phyloP scores from a whole-genome alignment of 306 rosid species.

The Trifolium dubium region DNA sequence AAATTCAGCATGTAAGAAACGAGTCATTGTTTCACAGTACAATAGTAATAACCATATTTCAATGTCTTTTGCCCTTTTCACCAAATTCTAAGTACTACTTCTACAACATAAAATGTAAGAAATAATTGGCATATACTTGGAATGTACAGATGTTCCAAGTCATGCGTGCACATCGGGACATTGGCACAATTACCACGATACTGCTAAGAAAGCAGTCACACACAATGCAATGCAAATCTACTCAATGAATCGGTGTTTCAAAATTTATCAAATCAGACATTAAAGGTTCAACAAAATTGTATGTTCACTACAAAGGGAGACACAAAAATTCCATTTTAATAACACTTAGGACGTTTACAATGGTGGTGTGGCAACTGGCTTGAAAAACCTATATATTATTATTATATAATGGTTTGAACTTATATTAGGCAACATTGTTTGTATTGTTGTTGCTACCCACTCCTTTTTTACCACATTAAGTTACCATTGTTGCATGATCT shows the following conservation, averaged over 20 bases:
- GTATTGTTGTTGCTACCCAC: not conserved
- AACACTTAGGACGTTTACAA: constrained; percentile 2
- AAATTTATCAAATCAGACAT: not conserved
- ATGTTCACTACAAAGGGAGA: constrained; percentile 1
- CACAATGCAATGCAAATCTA: constrained; percentile 1
- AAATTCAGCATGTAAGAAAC: not conserved
- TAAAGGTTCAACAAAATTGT: not conserved
- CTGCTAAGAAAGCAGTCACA: not conserved
- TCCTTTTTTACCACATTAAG: not conserved
- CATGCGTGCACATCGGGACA: not conserved
- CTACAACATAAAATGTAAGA: not conserved
- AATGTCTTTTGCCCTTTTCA: too few relatives aligned
- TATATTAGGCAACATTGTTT: constrained; percentile 3
- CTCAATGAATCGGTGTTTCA: not conserved
- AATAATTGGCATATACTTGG: not conserved
- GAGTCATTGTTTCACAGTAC: too few relatives aligned
- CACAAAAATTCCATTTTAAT: constrained; percentile 5
- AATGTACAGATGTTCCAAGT: not conserved
- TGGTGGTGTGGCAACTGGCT: not conserved
- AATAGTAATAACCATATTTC: too few relatives aligned
- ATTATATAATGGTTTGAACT: constrained; percentile 2
- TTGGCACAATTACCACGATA: not conserved
- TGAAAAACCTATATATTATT: not conserved
- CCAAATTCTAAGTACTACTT: not conserved
- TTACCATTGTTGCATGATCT: not conserved